Evolutionary conservation across 2,329 filamentous ascomycete species (phyloP).

Genomic region (Pestalotiopsis sp.): DNA sequence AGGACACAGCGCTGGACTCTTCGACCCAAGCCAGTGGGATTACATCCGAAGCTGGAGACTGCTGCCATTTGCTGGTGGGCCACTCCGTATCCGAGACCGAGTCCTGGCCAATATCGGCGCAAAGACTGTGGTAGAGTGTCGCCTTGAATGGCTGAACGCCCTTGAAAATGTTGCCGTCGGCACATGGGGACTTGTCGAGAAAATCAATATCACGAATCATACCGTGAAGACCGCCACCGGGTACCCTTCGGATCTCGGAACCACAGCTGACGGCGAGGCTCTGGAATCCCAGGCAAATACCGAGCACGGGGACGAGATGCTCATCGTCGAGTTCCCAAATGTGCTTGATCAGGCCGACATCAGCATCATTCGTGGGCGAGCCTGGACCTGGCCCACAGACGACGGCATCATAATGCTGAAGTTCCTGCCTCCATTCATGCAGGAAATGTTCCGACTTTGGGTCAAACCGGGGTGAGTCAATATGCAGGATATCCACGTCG

Average conservation of each 20-base stretch:
- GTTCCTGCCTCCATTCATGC: constrained; percentile 49
- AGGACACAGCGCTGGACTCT: constrained; percentile 40
- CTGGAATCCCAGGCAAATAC: constrained; percentile 89
- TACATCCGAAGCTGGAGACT: constrained; percentile 41
- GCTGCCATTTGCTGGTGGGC: constrained; percentile 43
- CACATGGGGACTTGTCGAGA: constrained; percentile 17
- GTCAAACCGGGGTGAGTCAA: constrained; percentile 62
- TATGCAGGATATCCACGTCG: constrained; percentile 71
- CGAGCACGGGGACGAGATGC: constrained; percentile 74
- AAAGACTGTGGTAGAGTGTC: constrained; percentile 76
- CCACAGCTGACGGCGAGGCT: constrained; percentile 74
- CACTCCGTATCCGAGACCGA: constrained; percentile 37
- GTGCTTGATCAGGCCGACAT: constrained; percentile 80
- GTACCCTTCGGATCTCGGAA: constrained; percentile 65
- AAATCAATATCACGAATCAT: constrained; percentile 74
- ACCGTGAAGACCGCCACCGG: constrained; percentile 74
- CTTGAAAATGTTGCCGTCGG: constrained; percentile 65
- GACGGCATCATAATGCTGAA: constrained; percentile 75
- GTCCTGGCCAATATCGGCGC: constrained; percentile 57
- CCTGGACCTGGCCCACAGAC: constrained; percentile 92
- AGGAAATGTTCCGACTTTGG: constrained; percentile 45
- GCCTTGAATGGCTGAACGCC: constrained; percentile 64
- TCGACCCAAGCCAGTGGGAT: constrained; percentile 67
- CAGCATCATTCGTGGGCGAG: constrained; percentile 69
- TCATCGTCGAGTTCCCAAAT: constrained; percentile 71